Evolutionary conservation across 2,329 filamentous ascomycete species (phyloP).

Genomic region (Calonectria pauciramosa): DNA sequence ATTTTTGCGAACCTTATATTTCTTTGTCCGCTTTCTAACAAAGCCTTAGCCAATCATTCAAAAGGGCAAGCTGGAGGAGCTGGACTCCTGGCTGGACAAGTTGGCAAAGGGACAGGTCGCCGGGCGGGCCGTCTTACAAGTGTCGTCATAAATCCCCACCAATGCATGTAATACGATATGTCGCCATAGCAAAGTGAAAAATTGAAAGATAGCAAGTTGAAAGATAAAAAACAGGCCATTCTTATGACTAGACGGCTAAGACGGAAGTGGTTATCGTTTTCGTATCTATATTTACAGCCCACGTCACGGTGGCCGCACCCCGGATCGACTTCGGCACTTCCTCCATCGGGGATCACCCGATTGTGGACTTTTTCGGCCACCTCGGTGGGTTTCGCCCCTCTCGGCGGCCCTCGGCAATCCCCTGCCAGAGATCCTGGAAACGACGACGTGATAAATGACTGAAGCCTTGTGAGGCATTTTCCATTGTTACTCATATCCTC

Average conservation of each 20-base stretch:
- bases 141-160: slow-evolving; percentile 21
- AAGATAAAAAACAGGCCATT: background rate
- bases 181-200: background rate
- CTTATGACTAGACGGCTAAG: background rate
- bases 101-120: slow-evolving; percentile 39
- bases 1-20: background rate
- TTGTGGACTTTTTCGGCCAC: background rate
- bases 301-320: background rate
- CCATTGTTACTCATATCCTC: background rate
- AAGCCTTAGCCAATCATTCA: slow-evolving; percentile 35
- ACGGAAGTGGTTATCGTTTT: background rate
- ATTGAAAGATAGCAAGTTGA: background rate
- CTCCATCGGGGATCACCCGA: background rate
- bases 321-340: slow-evolving; percentile 9
- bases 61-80: slow-evolving; percentile 43
- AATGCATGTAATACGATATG: background rate
- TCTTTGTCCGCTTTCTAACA: slow-evolving; percentile 11
- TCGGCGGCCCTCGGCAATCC: background rate
- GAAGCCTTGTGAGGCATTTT: slow-evolving; percentile 4
- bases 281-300: background rate
- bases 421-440: background rate
- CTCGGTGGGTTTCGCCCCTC: background rate
- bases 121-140: slow-evolving; percentile 40
- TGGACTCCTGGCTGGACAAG: slow-evolving; percentile 41
- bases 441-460: background rate